A percentile compares a stretch with the other conserved stretches of the same genome.
These are phyloP conservation scores for Sphaerosporella brunnea DNA, from an alignment of 495 filamentous ascomycete genomes.

Conservation along the genomic window DNA sequence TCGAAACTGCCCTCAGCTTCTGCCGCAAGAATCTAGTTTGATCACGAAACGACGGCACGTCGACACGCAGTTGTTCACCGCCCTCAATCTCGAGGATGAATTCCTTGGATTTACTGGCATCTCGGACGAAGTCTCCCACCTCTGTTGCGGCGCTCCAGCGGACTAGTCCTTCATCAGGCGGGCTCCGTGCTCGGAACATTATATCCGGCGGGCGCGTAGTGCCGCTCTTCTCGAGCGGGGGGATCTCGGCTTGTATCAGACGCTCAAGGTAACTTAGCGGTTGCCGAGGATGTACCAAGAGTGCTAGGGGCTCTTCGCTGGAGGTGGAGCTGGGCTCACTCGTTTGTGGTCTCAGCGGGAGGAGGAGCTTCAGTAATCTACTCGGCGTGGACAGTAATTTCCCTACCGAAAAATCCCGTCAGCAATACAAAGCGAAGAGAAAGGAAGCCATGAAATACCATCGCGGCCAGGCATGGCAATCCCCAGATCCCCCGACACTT, in stretches of 20 bases:
- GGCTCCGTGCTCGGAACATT: conserved; percentile 59
- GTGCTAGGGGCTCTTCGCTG: conserved; percentile 58
- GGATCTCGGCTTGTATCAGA: conserved; percentile 75
- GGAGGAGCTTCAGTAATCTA: conserved; percentile 69
- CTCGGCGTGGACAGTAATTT: conserved; percentile 85
- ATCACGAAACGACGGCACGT: conserved; percentile 74
- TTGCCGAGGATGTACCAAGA: conserved; percentile 82
- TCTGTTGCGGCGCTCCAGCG: conserved; percentile 86
- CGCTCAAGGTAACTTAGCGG: conserved; percentile 84
- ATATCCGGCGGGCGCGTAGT: conserved; percentile 52
- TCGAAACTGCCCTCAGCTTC: conserved; percentile 51
- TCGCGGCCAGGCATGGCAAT: not conserved
- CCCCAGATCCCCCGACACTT: not conserved
- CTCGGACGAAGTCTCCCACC: conserved; percentile 87
- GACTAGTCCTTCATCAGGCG: conserved; percentile 37
- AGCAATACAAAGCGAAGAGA: conserved; percentile 34
- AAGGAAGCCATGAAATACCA: conserved; percentile 8
- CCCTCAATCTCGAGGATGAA: conserved; percentile 67
- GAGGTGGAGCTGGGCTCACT: conserved; percentile 31
- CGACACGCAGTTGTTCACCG: conserved; percentile 47
- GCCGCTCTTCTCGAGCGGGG: conserved; percentile 39
- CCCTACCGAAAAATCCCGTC: conserved; percentile 37
- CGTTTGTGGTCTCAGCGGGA: conserved; percentile 45
- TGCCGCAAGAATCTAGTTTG: conserved; percentile 71
- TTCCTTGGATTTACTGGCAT: conserved; percentile 64